Percentiles rank a stretch among this genome's conserved stretches.
phyloP scores from a whole-genome alignment of 1,139 yeast species.

The Blastobotrys illinoisensis region DNA sequence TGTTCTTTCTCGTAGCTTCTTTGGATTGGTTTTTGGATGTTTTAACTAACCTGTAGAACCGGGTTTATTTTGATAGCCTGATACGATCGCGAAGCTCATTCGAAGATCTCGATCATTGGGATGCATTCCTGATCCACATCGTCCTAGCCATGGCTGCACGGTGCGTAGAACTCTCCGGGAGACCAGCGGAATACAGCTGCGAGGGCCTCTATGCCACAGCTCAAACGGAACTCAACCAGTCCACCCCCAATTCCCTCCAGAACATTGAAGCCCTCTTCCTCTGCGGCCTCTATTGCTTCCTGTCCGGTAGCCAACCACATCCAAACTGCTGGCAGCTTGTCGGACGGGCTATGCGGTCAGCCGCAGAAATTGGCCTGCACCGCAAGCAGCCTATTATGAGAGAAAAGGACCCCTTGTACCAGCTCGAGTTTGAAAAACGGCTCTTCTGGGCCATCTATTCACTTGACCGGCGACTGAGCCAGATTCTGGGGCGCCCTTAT shows the following conservation, averaged over 20 bases:
- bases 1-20: no score
- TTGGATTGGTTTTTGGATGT: not conserved
- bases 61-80: slow-evolving; percentile 2
- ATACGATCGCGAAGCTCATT: slow-evolving; percentile 1
- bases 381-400: slow-evolving; percentile 12
- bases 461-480: slow-evolving; percentile 18
- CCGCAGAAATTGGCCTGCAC: slow-evolving; percentile 20
- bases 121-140: slow-evolving; percentile 11
- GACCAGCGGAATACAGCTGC: not conserved
- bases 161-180: slow-evolving; percentile 12
- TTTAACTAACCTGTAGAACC: not conserved
- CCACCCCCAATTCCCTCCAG: not conserved
- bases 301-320: not conserved
- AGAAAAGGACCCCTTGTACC: slow-evolving; percentile 10
- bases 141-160: slow-evolving; percentile 19
- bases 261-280: not conserved
- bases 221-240: not conserved
- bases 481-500: slow-evolving; percentile 22
- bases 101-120: slow-evolving; percentile 10
- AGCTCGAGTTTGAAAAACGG: slow-evolving; percentile 20
- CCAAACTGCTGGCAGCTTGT: slow-evolving; percentile 18
- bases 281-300: not conserved
- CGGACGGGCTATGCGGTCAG: slow-evolving; percentile 18
- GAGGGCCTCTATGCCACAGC: not conserved
- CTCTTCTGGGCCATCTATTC: slow-evolving; percentile 22